phyloP scores from a whole-genome alignment of 345 rosid species.

The Aquilaria yunnanensis region DNA sequence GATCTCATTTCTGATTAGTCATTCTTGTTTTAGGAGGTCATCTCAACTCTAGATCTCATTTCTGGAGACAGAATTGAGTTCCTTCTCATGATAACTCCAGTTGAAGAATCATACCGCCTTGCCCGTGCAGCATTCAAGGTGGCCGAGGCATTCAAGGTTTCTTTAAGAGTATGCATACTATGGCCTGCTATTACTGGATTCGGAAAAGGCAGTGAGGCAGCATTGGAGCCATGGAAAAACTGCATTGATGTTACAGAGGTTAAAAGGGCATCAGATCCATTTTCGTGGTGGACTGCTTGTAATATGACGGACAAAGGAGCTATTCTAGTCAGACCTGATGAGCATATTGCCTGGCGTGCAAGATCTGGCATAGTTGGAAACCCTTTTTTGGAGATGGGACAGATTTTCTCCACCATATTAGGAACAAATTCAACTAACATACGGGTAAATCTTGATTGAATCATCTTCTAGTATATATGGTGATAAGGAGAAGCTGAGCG shows the following conservation, averaged over 20 bases:
- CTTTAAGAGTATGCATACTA: conserved; percentile 47
- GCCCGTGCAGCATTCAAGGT: conserved; percentile 46
- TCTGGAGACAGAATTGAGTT: conserved; percentile 65
- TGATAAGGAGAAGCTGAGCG: too few species aligned
- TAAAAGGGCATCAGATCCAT: conserved; percentile 24
- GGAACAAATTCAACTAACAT: conserved; percentile 20
- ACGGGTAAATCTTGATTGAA: background rate
- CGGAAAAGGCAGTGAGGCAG: conserved; percentile 29
- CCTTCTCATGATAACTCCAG: conserved; percentile 70
- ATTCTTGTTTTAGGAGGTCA: conserved; percentile 26
- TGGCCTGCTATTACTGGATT: conserved; percentile 44
- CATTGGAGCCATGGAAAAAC: conserved; percentile 58
- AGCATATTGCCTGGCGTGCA: conserved; percentile 74
- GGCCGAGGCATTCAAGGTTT: conserved; percentile 50
- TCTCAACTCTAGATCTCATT: conserved; percentile 77
- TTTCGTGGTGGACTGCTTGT: conserved; percentile 79
- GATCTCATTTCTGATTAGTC: background rate
- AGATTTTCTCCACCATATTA: conserved; percentile 46
- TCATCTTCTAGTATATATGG: background rate
- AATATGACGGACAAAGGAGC: conserved; percentile 63
- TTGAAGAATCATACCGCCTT: conserved; percentile 55
- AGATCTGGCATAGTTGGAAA: conserved; percentile 38
- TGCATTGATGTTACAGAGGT: conserved; percentile 55
- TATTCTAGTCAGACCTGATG: conserved; percentile 74
- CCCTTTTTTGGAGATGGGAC: conserved; percentile 44